phyloP scores from a whole-genome alignment of 2,329 filamentous ascomycete genomes.

The Epichloe glyceriae region DNA sequence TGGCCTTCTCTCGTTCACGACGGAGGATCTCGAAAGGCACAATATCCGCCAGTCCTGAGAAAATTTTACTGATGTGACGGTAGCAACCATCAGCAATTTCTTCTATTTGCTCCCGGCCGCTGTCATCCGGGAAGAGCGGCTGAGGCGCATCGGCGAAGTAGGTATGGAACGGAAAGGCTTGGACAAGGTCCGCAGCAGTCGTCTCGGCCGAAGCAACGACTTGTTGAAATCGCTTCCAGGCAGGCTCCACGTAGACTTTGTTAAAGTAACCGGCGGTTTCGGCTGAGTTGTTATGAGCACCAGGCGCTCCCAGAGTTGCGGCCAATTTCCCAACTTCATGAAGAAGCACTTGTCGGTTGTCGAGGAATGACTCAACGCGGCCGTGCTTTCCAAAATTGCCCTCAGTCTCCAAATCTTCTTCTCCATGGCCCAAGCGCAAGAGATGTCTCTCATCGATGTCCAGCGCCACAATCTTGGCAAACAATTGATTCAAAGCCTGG shows the following conservation, averaged over 20 bases:
- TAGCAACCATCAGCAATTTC: slow-evolving; percentile 79
- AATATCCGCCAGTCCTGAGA: slow-evolving; percentile 83
- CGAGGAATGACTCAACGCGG: slow-evolving; percentile 86
- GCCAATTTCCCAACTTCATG: slow-evolving; percentile 78
- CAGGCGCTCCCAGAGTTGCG: slow-evolving; percentile 70
- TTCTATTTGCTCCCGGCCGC: slow-evolving; percentile 51
- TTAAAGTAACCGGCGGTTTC: slow-evolving; percentile 98
- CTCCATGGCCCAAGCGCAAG: slow-evolving; percentile 82
- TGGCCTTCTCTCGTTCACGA: slow-evolving; percentile 80
- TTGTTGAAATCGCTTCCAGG: slow-evolving; percentile 72
- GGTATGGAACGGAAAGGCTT: slow-evolving; percentile 71
- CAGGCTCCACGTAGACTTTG: slow-evolving; percentile 75
- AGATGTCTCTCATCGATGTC: slow-evolving; percentile 94
- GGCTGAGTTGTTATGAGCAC: slow-evolving; percentile 90
- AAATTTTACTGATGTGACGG: slow-evolving; percentile 77
- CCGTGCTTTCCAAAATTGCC: slow-evolving; percentile 88
- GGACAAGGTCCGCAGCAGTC: slow-evolving; percentile 48
- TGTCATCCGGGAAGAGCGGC: slow-evolving; percentile 61
- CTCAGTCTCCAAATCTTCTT: slow-evolving; percentile 82
- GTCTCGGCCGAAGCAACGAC: slow-evolving; percentile 40
- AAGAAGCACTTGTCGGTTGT: slow-evolving; percentile 68
- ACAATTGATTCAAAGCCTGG: slow-evolving; percentile 92
- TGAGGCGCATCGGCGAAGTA: slow-evolving; percentile 85
- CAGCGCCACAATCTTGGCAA: slow-evolving; percentile 92
- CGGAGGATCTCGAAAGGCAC: slow-evolving; percentile 90